Percentiles rank a stretch among this genome's conserved stretches.
Conservation (phyloP, 306 rosid species). For the Comarum palustre region DNA sequence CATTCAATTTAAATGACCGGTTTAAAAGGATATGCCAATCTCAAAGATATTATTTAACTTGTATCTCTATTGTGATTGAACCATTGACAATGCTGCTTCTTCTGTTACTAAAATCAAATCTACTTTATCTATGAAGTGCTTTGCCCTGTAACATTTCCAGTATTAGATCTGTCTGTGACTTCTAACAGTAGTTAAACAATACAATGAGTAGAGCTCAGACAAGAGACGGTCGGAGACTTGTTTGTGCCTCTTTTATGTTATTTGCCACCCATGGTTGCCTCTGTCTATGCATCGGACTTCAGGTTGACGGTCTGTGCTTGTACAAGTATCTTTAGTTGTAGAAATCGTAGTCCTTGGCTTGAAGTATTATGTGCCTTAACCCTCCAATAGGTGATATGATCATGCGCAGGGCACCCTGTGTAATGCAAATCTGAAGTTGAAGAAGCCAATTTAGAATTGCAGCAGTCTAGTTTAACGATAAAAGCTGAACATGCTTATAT, state of each 20-base stretch:
- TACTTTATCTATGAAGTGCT: not conserved
- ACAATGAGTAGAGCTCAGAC: not conserved
- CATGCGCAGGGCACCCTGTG: slow-evolving; percentile 56
- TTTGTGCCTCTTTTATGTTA: not conserved
- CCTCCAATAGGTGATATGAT: slow-evolving; percentile 68
- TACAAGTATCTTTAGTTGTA: slow-evolving; percentile 17
- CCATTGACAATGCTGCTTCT: not conserved
- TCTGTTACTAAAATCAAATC: not conserved
- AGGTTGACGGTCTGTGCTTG: not conserved
- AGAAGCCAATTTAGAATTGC: not conserved
- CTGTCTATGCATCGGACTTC: not conserved
- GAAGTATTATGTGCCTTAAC: slow-evolving; percentile 45
- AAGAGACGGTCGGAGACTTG: not conserved
- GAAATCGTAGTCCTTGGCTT: slow-evolving; percentile 55
- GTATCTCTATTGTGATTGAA: not conserved
- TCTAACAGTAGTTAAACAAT: not conserved
- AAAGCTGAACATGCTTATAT: not conserved
- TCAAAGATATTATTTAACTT: not conserved
- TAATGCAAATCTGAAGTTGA: slow-evolving; percentile 56
- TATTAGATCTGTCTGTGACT: not conserved
- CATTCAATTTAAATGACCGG: not conserved
- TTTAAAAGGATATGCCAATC: not conserved
- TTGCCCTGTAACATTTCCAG: not conserved
- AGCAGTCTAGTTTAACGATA: not conserved
- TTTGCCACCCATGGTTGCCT: not conserved